Conservation (phyloP, 2,329 filamentous ascomycete species). For the Cladophialophora yegresii region DNA sequence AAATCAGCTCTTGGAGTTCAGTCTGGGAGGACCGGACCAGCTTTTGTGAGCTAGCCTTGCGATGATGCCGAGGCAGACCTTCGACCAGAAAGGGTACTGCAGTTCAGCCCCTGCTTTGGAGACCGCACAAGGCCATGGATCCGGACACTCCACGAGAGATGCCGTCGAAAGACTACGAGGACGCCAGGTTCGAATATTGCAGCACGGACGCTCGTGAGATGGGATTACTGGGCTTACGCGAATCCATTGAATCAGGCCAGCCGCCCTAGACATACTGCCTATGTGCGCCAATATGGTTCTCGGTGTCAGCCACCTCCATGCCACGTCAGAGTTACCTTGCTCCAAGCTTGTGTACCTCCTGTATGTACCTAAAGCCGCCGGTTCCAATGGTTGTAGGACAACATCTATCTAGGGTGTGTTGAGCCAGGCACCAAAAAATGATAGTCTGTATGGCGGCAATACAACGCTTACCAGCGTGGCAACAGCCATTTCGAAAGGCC, state of each 20-base stretch:
- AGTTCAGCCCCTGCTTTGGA: background rate
- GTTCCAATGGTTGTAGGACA: background rate
- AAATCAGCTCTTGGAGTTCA: background rate
- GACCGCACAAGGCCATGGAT: background rate
- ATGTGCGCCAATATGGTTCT: background rate
- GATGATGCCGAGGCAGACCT: background rate
- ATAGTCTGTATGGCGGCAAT: too few relatives aligned
- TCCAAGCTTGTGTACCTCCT: background rate
- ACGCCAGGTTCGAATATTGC: background rate
- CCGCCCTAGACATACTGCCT: background rate
- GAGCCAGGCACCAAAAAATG: too few relatives aligned
- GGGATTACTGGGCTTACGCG: background rate
- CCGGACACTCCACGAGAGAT: background rate
- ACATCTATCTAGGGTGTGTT: background rate
- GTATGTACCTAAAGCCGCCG: background rate
- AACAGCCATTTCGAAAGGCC: too few relatives aligned
- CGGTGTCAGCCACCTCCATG: background rate
- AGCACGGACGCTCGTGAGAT: background rate
- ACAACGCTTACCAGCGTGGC: too few relatives aligned
- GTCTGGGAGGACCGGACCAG: background rate
- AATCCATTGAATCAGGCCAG: background rate
- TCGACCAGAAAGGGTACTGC: background rate
- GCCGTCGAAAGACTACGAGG: background rate
- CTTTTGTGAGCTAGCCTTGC: background rate
- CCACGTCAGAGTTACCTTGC: background rate